Conservation (phyloP, 176 grass and related monocot species). For the Carex scoparia region DNA sequence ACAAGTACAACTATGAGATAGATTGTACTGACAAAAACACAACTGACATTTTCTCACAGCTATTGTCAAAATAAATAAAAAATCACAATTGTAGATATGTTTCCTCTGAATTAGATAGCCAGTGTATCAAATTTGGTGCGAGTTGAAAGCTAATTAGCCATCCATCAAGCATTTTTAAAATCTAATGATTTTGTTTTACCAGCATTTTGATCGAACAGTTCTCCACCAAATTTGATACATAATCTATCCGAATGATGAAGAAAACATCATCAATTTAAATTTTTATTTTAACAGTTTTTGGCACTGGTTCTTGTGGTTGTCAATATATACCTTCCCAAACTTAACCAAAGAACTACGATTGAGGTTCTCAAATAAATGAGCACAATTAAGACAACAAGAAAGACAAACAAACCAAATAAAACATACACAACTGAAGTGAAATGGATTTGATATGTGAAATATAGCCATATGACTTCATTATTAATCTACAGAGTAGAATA, state of each 20-base stretch:
- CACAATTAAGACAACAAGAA: neutral
- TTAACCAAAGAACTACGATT: neutral
- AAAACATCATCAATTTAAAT: neutral
- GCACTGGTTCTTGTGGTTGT: neutral
- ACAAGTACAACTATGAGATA: neutral
- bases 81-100: neutral
- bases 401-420: neutral
- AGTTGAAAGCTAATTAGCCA: neutral
- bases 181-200: neutral
- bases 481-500: neutral
- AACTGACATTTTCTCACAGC: neutral
- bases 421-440: neutral
- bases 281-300: neutral
- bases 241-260: neutral
- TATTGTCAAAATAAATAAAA: neutral
- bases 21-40: neutral
- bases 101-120: neutral
- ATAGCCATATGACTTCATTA: neutral
- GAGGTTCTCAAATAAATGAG: neutral
- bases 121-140: neutral
- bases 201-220: neutral
- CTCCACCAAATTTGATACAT: neutral
- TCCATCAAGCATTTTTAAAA: neutral
- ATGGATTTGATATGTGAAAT: constrained; percentile 3
- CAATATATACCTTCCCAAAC: neutral